These are phyloP conservation scores for Protomyces lactucae-debilis DNA, from an alignment of 1,139 yeast genomes.

Conservation along the genomic window DNA sequence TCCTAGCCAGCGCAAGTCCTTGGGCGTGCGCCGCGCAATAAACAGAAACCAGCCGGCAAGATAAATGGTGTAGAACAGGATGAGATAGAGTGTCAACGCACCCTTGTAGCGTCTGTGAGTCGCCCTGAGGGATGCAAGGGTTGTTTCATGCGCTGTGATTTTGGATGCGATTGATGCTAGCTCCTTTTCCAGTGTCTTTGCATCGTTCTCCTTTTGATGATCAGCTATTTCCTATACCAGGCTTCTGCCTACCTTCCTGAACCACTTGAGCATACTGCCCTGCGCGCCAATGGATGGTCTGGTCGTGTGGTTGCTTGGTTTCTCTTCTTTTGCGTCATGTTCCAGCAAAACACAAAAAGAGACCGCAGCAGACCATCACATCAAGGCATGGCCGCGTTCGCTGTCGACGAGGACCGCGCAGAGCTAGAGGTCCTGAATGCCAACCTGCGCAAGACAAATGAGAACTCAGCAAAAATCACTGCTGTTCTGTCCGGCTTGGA, in stretches of 20 bases:
- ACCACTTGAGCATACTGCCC: slow-evolving; percentile 20
- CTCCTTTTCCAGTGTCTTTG: slow-evolving; percentile 21
- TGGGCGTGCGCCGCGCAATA: slow-evolving; percentile 6
- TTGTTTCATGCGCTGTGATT: slow-evolving; percentile 16
- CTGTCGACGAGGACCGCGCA: slow-evolving; percentile 29
- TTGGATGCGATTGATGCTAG: slow-evolving; percentile 16
- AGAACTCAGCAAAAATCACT: slow-evolving; percentile 14
- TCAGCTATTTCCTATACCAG: not conserved
- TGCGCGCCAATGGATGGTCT: no score
- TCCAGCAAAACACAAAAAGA: not conserved
- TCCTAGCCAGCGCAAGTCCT: slow-evolving; percentile 9
- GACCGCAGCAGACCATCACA: not conserved
- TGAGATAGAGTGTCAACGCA: slow-evolving; percentile 17
- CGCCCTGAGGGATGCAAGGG: slow-evolving; percentile 7
- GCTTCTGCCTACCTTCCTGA: not conserved
- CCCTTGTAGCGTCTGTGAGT: slow-evolving; percentile 21
- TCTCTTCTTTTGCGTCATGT: not conserved
- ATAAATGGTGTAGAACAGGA: slow-evolving; percentile 10
- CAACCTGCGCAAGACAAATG: slow-evolving; percentile 26
- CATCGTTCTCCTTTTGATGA: slow-evolving; percentile 3
- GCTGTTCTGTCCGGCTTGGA: slow-evolving; percentile 21
- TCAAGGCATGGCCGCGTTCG: not conserved
- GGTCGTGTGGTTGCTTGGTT: not conserved
- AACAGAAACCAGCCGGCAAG: slow-evolving; percentile 12
- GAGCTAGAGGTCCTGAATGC: slow-evolving; percentile 28